Evolutionary conservation across 1,139 yeast genomes (phyloP).

Genomic region (Pichia sp.): DNA sequence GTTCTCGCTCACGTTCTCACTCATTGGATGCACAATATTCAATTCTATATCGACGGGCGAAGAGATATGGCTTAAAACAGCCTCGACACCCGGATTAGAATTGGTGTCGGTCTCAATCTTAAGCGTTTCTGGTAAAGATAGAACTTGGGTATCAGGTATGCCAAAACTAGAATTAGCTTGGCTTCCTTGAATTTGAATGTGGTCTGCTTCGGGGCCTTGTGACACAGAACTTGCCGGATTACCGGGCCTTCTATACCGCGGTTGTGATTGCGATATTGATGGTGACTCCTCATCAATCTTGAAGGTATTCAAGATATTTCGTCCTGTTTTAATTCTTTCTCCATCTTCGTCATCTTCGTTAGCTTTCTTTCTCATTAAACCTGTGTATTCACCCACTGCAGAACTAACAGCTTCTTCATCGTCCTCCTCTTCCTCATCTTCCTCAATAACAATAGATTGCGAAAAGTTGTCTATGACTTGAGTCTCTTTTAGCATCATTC

Average conservation of each 20-base stretch:
- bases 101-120: neutral
- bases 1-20: neutral
- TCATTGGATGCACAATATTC: neutral
- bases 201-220: neutral
- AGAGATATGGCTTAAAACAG: neutral
- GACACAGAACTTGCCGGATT: too few species aligned
- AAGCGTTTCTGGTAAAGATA: constrained; percentile 3
- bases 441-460: constrained; percentile 14
- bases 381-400: neutral
- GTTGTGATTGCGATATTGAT: constrained; percentile 6
- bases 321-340: constrained; percentile 7
- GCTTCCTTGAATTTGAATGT: constrained; percentile 2
- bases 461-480: constrained; percentile 15
- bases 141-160: neutral
- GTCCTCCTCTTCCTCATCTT: neutral
- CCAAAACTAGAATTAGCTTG: constrained; percentile 6
- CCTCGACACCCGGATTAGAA: neutral
- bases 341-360: constrained; percentile 8
- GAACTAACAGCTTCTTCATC: neutral
- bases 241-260: neutral
- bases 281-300: constrained; percentile 8
- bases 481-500: constrained; percentile 5
- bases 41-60: neutral
- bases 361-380: neutral
- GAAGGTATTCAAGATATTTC: constrained; percentile 10